Evolutionary conservation across 495 filamentous ascomycete genomes (phyloP), one percentile per base, ranked within the genome.

Genomic region (Neurospora sp.): DNA sequence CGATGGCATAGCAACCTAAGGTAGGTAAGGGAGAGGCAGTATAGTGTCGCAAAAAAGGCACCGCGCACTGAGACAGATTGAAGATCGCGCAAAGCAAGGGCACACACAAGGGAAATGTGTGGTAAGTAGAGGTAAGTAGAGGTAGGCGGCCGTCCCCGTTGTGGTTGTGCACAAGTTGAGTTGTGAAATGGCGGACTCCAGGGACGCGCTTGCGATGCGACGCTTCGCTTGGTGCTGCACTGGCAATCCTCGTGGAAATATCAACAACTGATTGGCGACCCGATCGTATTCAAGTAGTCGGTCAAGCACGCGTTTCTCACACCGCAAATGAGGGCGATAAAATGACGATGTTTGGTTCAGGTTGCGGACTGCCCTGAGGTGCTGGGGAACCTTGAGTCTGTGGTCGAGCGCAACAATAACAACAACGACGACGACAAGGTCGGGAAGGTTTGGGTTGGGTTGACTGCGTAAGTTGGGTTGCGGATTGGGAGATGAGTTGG

Each of bases 1-100:
- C 72, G 60, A 72, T 37, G 38, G 38, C 71, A 75, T 71, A 71
- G 69, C 74, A 49, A 54, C 46, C 46, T 54, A 54, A 27, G 54
- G 54, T 62, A 66, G 54, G 54, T 35, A 35, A 66, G 27, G 54
- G 54, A 27, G 23, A 31, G 54, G 54, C 54, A 62, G 27, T 35
- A 35, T 27, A 14, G 1, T 60, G 49, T 60, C 49, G 49, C 49
- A 66, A 66, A 62, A 35, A 66, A 35, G 54, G 31, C 31, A 66
- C 54, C 54, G 54, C 54, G 54, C 54, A 37, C 54, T 35, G 31
- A 66, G 54, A 66, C 54, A 66, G 54, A 66, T 66, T 35, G 54
- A 66, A 66, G 54, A 66, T 66, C 54, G 54, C 54, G 54, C 54
- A 66, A 66, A 66, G 54, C 54, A 66, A 66, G 54, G 54, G 54